phyloP scores from a whole-genome alignment of 139 green algal species.

The Asterochloris sp. region DNA sequence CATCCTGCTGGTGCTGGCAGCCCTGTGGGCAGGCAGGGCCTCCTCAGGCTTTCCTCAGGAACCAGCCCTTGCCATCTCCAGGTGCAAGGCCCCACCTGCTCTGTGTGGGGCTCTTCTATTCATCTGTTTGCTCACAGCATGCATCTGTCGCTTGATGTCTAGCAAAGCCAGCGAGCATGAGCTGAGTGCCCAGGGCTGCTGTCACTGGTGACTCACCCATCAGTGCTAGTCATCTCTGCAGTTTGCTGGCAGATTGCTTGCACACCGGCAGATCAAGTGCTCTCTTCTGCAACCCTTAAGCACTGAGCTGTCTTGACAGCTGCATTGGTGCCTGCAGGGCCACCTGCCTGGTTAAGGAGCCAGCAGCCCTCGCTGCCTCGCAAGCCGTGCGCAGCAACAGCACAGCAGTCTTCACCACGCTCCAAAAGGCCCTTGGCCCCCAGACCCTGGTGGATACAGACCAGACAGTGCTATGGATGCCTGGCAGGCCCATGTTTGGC shows the following conservation, averaged over 20 bases:
- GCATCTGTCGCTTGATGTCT: no score
- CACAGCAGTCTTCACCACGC: constrained; percentile 7
- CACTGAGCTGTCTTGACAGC: neutral
- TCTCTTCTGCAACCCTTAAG: neutral
- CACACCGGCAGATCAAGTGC: neutral
- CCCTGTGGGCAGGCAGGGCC: constrained; percentile 22
- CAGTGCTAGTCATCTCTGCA: neutral
- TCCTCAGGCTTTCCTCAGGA: constrained; percentile 27
- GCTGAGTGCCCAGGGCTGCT: neutral
- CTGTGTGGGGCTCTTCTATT: neutral
- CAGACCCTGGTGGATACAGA: constrained; percentile 13
- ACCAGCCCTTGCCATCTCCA: constrained; percentile 28
- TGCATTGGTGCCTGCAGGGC: neutral
- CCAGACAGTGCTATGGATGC: constrained; percentile 7
- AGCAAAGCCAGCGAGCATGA: neutral
- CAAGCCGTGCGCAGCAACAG: constrained; percentile 9
- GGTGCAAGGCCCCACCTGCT: constrained; percentile 10
- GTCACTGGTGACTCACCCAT: neutral
- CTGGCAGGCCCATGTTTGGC: constrained; percentile 17
- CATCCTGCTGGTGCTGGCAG: constrained; percentile 40
- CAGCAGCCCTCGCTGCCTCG: constrained; percentile 20
- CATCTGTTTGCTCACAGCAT: neutral
- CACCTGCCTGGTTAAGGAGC: constrained; percentile 1
- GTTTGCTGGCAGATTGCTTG: no score
- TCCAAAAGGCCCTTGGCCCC: constrained; percentile 18